Base-by-base conservation (phyloP, 345 rosid genomes). In the Salix koriyanagi region DNA sequence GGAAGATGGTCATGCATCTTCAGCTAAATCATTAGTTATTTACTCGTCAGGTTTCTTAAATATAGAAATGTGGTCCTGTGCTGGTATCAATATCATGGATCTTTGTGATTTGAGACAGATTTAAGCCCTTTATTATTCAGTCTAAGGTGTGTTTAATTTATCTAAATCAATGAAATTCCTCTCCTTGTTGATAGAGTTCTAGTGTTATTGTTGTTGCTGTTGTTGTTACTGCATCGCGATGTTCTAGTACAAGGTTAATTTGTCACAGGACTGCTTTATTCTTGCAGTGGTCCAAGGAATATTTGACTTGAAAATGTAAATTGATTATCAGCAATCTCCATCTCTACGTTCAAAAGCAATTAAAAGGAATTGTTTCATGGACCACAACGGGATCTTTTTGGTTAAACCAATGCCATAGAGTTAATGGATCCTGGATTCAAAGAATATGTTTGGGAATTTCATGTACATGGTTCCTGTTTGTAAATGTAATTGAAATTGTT, bases 271-370 rank as follows among this genome's bases (percentile, higher is more conserved):
- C 44, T 69, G 71, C 80, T 76, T 81, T 79, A n/a, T 73, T 50
- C 42, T 28, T 23, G 39, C 28, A 26, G 83, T 72, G 86, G 84
- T 81, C 75, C 83, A 87, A 72, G 70, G 84, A 76, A 77, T 73
- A 68, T 76, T 79, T 81, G 79, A 80, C 69, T 71, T 77, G 7
- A 32, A 75, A 73, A 61, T 73, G 60, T 14, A 60, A 79, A 72
- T 25, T 23, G 2, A 54, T 54, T 54, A 56, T 21, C 52, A 2
- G 39, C 37, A 72, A 61, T 65, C 66, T 67, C 77, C 74, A 54
- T 42, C 69, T 78, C 85, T 80, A 78, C 46, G 46, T 76, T 78
- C 77, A 66, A 19, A 18, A 81, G 68, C 25, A 61, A 79, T 42
- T 64, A 62, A 81, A 83, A 26, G 46, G 50, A 54, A n/a, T 28